Base-by-base conservation (phyloP, 2,329 filamentous ascomycete genomes). In the Plenodomus lindquistii region DNA sequence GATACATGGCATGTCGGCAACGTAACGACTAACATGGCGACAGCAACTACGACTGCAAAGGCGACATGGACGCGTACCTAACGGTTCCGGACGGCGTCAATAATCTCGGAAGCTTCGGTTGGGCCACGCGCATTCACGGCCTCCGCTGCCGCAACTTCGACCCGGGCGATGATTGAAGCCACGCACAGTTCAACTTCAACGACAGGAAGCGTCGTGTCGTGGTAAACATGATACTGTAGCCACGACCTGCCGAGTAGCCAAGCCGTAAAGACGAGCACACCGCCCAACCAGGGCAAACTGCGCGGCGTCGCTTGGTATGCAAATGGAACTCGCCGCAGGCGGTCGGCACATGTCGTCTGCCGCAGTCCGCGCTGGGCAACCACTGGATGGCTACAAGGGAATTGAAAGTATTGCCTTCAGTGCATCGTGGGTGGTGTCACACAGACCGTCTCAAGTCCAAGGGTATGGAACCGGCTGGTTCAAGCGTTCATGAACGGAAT, bases 31-130 rank as follows among this genome's bases (percentile, higher is more conserved):
- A 16, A 27, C 16, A 31, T 15, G 20, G 15, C 11, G 10, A 29
- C 19, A 71, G 68, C 39, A 70, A 69, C 42, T 70, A 70, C 38
- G 60, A 63, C 18, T 71, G 68, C 55, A 42, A 37, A 2, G 61
- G 57, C 35, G 45, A 60, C 20, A 42, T 44, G 24, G 57, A 60
- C 19, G 22, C 50, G 4, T 65, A 49, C 38, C 48, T 70, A 13
- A 50, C 57, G 0, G 56, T 69, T 9, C 40, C 65, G 5, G 65
- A 66, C 24, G 68, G 68, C 4, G 60, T 64, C 35, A 70, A 71
- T 43, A 70, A 69, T 31, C 54, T 71, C 3, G 57, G 47, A 2
- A 66, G 64, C 38, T 57, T 60, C 8, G 60, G 54, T 3, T 71
- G 67, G 67, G 57, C 57, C 1, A 61, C 55, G 0, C 51, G 58